Conservation (phyloP, 768 basidiomycete genomes). For the Phaffia australis region DNA sequence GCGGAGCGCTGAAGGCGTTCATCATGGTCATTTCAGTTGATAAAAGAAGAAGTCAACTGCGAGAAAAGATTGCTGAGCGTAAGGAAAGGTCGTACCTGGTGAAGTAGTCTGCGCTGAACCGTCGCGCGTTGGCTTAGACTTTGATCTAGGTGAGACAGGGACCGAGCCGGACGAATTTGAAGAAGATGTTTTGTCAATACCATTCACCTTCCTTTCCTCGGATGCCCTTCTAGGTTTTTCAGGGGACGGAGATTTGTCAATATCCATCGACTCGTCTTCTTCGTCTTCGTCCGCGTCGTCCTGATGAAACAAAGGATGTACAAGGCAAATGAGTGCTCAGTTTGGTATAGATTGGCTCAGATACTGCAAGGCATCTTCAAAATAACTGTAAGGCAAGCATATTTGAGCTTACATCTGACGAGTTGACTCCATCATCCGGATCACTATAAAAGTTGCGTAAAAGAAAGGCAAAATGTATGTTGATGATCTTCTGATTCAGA, state of each 20-base stretch:
- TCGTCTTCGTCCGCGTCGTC: slow-evolving; percentile 29
- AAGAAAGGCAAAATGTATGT: not conserved
- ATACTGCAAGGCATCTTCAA: slow-evolving; percentile 33
- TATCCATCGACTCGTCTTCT: slow-evolving; percentile 29
- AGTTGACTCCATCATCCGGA: slow-evolving; percentile 20
- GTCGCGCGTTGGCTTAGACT: not conserved
- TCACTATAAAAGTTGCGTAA: slow-evolving; percentile 3
- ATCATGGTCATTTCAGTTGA: slow-evolving; percentile 26
- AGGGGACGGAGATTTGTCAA: slow-evolving; percentile 24
- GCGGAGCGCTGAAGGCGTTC: slow-evolving; percentile 19
- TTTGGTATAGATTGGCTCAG: too few species aligned
- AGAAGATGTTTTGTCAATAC: slow-evolving; percentile 3
- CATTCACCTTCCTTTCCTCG: slow-evolving; percentile 29
- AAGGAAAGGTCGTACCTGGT: not conserved
- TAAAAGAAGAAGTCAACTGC: slow-evolving; percentile 26
- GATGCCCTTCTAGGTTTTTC: not conserved
- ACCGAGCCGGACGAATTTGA: not conserved
- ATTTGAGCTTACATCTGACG: slow-evolving; percentile 23
- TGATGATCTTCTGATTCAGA: not conserved
- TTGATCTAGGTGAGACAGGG: not conserved
- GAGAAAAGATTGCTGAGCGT: not conserved
- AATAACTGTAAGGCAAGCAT: slow-evolving; percentile 47
- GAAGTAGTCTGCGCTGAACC: not conserved
- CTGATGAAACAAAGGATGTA: slow-evolving; percentile 1
- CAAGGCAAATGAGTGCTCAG: slow-evolving; percentile 39